Percentiles rank a stretch among this genome's conserved stretches.
Conservation (phyloP, 2,329 filamentous ascomycete species). For the Byssothecium circinans region DNA sequence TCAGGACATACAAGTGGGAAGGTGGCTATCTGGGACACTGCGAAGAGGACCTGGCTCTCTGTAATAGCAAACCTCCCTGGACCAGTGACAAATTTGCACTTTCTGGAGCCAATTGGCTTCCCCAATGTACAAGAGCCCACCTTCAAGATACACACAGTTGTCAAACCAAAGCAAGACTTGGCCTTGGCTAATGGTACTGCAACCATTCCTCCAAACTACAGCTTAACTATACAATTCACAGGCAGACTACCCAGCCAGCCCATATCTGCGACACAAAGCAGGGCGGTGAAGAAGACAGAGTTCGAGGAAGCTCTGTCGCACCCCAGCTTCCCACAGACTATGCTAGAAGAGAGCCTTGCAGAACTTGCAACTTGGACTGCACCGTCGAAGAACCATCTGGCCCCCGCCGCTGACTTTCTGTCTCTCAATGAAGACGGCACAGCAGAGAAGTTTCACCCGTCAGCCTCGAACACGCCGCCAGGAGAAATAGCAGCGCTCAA, state of each 20-base stretch:
- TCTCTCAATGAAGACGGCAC: conserved; percentile 18
- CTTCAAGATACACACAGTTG: conserved; percentile 61
- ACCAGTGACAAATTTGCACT: conserved; percentile 78
- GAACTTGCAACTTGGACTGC: conserved; percentile 37
- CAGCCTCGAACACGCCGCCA: conserved; percentile 11
- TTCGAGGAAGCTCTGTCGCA: conserved; percentile 49
- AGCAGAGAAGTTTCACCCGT: conserved; percentile 2
- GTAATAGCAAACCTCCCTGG: conserved; percentile 74
- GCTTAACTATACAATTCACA: conserved; percentile 65
- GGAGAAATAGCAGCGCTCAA: conserved; percentile 41
- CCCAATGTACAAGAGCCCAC: conserved; percentile 39
- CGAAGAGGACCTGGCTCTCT: conserved; percentile 67
- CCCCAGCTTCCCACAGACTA: conserved; percentile 45
- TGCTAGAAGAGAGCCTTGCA: conserved; percentile 43
- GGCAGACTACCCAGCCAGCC: conserved; percentile 26
- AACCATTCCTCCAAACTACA: conserved; percentile 60
- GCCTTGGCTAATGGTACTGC: conserved; percentile 39
- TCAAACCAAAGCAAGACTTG: conserved; percentile 79
- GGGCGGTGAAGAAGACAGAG: conserved; percentile 16
- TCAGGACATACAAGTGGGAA: conserved; percentile 82
- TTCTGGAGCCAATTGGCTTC: conserved; percentile 64
- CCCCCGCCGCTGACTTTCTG: conserved; percentile 39
- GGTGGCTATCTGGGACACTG: conserved; percentile 78
- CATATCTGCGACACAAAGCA: conserved; percentile 34
- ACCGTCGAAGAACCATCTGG: conserved; percentile 17